Conservation (phyloP, 2,329 filamentous ascomycete species). For the Penicillium sp. region DNA sequence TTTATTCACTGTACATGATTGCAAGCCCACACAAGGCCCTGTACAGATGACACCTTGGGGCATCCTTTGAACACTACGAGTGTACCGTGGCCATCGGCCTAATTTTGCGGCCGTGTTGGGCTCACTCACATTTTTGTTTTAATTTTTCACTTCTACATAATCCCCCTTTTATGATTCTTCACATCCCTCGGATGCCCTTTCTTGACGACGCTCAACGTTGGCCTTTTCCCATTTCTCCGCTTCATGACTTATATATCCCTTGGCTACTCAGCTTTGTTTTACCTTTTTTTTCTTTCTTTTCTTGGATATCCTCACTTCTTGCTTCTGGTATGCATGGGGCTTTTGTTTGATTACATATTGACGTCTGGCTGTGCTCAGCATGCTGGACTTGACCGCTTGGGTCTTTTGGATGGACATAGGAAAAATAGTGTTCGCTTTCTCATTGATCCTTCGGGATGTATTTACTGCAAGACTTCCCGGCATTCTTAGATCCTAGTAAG, state of each 20-base stretch:
- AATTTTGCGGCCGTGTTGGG: slow-evolving; percentile 14
- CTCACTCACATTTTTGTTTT: slow-evolving; percentile 11
- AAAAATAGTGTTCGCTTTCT: slow-evolving; percentile 11
- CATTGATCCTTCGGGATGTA: slow-evolving; percentile 5
- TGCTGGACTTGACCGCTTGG: slow-evolving; percentile 6
- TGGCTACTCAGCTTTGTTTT: slow-evolving; percentile 21
- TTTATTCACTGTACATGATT: slow-evolving; percentile 1
- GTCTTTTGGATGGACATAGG: slow-evolving; percentile 16
- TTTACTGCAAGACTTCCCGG: slow-evolving; percentile 5
- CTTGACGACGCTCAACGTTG: slow-evolving; percentile 29
- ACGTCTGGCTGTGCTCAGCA: slow-evolving; percentile 15
- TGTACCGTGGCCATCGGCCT: slow-evolving; percentile 1
- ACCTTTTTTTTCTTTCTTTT: slow-evolving; percentile 15
- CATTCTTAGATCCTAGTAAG: background rate
- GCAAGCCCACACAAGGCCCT: slow-evolving; percentile 6
- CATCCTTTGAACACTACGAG: slow-evolving; percentile 1
- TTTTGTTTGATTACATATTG: slow-evolving; percentile 17
- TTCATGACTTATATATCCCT: slow-evolving; percentile 27
- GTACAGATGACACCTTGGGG: slow-evolving; percentile 8
- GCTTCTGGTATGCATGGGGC: slow-evolving; percentile 18
- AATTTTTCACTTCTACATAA: slow-evolving; percentile 23
- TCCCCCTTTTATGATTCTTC: slow-evolving; percentile 19
- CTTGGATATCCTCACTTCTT: slow-evolving; percentile 17
- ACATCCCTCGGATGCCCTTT: slow-evolving; percentile 11
- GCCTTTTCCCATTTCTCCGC: slow-evolving; percentile 13